Base-by-base conservation (phyloP, 2,329 filamentous ascomycete genomes). In the Mariannaea elegans region DNA sequence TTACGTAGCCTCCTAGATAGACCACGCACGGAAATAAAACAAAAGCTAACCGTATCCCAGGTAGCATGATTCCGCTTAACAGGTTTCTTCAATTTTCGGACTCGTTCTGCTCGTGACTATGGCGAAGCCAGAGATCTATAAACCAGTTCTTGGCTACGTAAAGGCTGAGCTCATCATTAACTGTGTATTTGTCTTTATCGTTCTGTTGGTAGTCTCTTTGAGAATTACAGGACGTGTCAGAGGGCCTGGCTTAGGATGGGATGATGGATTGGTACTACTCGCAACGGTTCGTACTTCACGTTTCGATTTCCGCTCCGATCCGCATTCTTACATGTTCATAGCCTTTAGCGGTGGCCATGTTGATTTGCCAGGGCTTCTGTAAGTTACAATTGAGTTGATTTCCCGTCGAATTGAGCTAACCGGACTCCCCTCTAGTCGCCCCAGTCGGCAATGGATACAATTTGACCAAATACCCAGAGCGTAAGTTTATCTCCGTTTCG, bases 161-260 rank as follows among this genome's bases (percentile, higher is more conserved):
- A 47, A 34, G 14, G 70, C 67, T 7, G 71, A 76, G 51, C 65
- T 76, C 13, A 63, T 60, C 29, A 41, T 75, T 56, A 76, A 76
- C 57, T 68, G 63, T 31, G 34, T 75, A 13, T 27, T 76, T n/a
- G 72, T 75, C 34, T 59, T 70, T 18, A 27, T 75, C 12, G 71
- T 75, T 21, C 45, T 76, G 3, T 4, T 57, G 3, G 70, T 72
- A 6, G 71, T 75, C 18, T 47, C 52, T 9, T 49, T 75, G 27
- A 61, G 74, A 51, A 63, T 75, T 3, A 16, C 66, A 0, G 72
- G 70, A 3, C 70, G 74, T 21, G n/a, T 72, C 8, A 64, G 55
- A 7, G 74, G 74, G 2, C 72, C 74, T 7, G 74, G 74, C 1
- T 56, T 76, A 10, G 73, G 74, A 21, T 72, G 65, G 68, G 74